phyloP scores from a whole-genome alignment of 371 early-diverging fungal species.

The Mucor irregularis region DNA sequence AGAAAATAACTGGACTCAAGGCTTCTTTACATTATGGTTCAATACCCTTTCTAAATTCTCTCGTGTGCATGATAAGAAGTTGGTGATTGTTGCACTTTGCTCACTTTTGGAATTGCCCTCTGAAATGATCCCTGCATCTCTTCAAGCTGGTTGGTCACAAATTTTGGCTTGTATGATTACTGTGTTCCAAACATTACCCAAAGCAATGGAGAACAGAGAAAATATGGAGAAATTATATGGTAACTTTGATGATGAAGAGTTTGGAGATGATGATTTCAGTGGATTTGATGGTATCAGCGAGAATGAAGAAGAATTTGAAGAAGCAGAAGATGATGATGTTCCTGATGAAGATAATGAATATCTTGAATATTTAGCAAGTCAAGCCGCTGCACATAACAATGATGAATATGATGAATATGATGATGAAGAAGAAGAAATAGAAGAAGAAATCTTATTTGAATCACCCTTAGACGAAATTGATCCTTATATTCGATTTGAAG shows the following conservation, averaged over 20 bases:
- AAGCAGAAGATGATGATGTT: constrained; percentile 59
- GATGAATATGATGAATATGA: constrained; percentile 50
- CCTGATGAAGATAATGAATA: constrained; percentile 63
- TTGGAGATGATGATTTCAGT: constrained; percentile 50
- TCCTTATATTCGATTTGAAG: constrained; percentile 75
- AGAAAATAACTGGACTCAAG: constrained; percentile 70
- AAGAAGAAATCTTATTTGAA: constrained; percentile 81
- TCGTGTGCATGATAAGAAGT: constrained; percentile 92
- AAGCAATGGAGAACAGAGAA: constrained; percentile 74
- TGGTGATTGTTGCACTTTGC: constrained; percentile 80
- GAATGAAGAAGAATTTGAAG: constrained; percentile 45
- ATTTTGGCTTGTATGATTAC: constrained; percentile 64
- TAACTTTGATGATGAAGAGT: constrained; percentile 66
- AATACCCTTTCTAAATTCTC: constrained; percentile 66
- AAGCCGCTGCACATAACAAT: constrained; percentile 40
- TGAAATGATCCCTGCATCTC: constrained; percentile 67
- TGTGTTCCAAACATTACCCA: constrained; percentile 76
- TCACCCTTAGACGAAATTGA: constrained; percentile 87
- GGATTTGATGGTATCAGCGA: constrained; percentile 39
- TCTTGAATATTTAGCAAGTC: constrained; percentile 65
- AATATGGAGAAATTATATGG: constrained; percentile 65
- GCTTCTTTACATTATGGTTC: constrained; percentile 85
- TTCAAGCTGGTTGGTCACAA: constrained; percentile 73
- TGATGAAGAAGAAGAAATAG: constrained; percentile 62
- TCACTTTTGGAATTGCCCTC: constrained; percentile 72